Evolutionary conservation across 371 early-diverging fungal genomes (phyloP), one percentile per base, ranked within the genome.

Genomic region (Mucor velutinosus): DNA sequence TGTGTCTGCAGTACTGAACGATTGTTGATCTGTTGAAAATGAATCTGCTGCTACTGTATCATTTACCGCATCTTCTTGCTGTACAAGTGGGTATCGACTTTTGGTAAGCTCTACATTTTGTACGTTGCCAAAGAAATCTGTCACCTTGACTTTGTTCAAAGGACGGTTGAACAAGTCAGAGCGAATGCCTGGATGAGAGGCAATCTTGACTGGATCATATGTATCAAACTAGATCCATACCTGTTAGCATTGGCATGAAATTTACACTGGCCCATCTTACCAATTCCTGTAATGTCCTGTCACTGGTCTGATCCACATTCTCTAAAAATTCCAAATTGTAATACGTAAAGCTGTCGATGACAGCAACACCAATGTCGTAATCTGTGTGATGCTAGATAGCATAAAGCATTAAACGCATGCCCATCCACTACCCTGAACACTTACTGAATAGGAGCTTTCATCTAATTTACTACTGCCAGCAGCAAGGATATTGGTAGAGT

Each of bases 311-410:
- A 61, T 92, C 86, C 53, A 97, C 82, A 11, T 87, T 86, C 74
- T 98, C 97, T 39, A 97, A 83, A 41, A 92, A 92, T 62, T 97
- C 95, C 49, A 97, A 76, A 65, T 93, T 93, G 67, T 92, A 95
- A 69, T 97, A 96, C 0, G 99, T 99, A 73, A 90, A 98, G 37
- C 99, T 90, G 75, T 99, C 99, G 71, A 99, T 95, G 1, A 99
- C 96, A 39, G 96, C 94, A 2, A 97, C 96, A 21, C 99, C 99
- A 64, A 99, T 86, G 47, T 96, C 97, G 21, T 78, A 77, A 75
- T 97, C 97, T 25, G 89, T 87, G 70, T 95, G 95, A 79, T 99
- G 93, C 87, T 90, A 75, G n/a, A 10, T 19, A 29, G 6, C 6
- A 35, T 4, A 35, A 39, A 11, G 14, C 23, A 29, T 56, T 37